Conservation (phyloP, 331 rosid species). For the Dryas integrifolia region DNA sequence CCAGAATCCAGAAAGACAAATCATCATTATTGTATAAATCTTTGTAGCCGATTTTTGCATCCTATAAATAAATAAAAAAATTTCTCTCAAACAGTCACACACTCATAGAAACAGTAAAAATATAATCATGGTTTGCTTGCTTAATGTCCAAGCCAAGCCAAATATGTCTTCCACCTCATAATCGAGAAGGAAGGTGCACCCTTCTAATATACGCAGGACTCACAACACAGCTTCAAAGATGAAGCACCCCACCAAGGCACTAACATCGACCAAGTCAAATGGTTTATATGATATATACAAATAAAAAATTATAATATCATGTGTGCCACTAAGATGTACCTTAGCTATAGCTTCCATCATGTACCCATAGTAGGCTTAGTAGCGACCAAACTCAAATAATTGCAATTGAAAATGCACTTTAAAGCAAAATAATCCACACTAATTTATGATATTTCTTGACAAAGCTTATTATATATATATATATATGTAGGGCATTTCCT, state of each 20-base stretch:
- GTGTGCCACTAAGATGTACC: background rate
- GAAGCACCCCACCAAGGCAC: background rate
- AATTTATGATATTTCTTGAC: background rate
- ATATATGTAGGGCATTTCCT: no score
- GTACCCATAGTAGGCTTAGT: background rate
- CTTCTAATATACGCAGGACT: background rate
- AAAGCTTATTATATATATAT: background rate
- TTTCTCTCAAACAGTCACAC: background rate
- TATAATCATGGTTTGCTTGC: slow-evolving; percentile 54
- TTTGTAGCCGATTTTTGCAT: background rate
- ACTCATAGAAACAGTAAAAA: slow-evolving; percentile 2
- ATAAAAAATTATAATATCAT: background rate
- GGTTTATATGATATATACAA: background rate
- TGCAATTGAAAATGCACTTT: background rate
- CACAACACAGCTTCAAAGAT: background rate
- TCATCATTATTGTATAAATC: background rate
- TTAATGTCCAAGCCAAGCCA: slow-evolving; percentile 64
- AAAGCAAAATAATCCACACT: background rate
- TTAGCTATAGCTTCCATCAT: background rate
- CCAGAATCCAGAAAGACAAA: background rate
- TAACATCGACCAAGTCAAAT: background rate
- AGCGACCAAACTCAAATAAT: slow-evolving; percentile 11
- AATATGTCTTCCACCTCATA: slow-evolving; percentile 47
- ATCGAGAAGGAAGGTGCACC: slow-evolving; percentile 21
- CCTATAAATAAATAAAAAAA: background rate